Base-by-base conservation (phyloP, 1,139 yeast genomes). In the Kurtzmaniella quercitrusa region DNA sequence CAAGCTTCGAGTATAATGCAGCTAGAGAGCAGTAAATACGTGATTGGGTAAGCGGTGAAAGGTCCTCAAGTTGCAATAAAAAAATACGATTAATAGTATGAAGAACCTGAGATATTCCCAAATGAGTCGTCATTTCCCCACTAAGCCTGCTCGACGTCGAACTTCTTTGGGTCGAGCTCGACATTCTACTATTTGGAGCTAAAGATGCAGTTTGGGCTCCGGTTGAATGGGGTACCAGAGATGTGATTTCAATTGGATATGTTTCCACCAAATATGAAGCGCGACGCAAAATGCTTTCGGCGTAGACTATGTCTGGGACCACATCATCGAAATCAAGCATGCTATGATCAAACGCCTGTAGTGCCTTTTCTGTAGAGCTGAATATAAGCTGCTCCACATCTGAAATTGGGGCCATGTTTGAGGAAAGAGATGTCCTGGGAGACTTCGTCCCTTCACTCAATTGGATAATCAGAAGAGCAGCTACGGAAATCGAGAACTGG, bases 291-390 rank as follows among this genome's bases (percentile, higher is more conserved):
- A 34, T n/a, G n/a, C 23, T 11, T 19, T 88, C 96, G 37, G 87
- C 81, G 50, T 82, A 86, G 0, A 89, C 91, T 2, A 85, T 63
- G 48, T 84, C 93, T 0, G 98, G 98, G 0, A 85, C 91, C 51
- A 79, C 78, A 51, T 91, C 95, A 47, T 83, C 89, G 14, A 75
- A 70, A 44, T 79, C 82, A 28, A 68, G 60, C 11, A 80, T 71
- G 32, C 94, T 82, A 35, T 73, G 55, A 35, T 81, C 82, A 59
- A 83, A 88, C 53, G 67, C 80, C 23, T 70, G 68, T 12, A 84
- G 58, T 1, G 37, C 19, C 20, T 18, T 19, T 15, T 34, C 37
- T 15, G 26, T 34, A 2, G 23, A 34, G 22, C 20, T 34, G n/a
- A 14, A 19, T 4, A 34, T 14, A 7, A 34, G 20, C 12, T 19